Evolutionary conservation across 2,329 filamentous ascomycete genomes (phyloP), one percentile per base, ranked within the genome.

Genomic region (Zymoseptoria tritici): DNA sequence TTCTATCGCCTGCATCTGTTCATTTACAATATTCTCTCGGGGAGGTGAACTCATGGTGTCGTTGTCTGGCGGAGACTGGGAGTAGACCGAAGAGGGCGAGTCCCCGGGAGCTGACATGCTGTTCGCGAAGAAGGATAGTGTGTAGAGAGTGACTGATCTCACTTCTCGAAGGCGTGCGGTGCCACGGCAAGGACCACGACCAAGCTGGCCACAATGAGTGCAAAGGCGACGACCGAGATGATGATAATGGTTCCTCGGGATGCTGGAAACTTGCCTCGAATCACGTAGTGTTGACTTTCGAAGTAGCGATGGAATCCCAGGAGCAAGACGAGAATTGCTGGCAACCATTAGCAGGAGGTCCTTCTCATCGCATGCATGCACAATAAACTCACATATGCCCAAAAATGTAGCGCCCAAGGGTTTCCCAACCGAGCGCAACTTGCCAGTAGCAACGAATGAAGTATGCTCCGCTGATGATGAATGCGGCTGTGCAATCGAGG

Each of bases 231-330:
- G 19, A 83, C 74, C 8, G 86, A 83, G 31, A 93, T 83, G 46
- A 91, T 67, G 53, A 90, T 77, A 52, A 94, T 84, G 21, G 88
- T 90, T 3, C 88, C 89, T 64, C 90, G 80, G 66, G 87, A 89
- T 7, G 89, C 88, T 0, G 89, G 89, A 67, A 92, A 92, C 73
- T 91, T 91, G 67, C 89, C 89, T 63, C 83, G 77, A 61, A 93
- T 86, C 22, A 94, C 83, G 83, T 90, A 94, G 68, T 89, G 81
- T 76, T 94, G 90, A 21, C 83, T 82, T 71, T 90, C 85, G 67
- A 90, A 87, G 73, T 91, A 94, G 56, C 90, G 80, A 70, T 89
- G 86, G 72, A 91, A 92, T 6, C 90, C 90, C 56, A 93, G 79
- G 58, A 89, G 80, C 58, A 94, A 78, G 60, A 91, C 85, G 49